Evolutionary conservation across 129 eudicot species (phyloP), one percentile per base, ranked within the genome.

Genomic region (Flaveria ramosissima): DNA sequence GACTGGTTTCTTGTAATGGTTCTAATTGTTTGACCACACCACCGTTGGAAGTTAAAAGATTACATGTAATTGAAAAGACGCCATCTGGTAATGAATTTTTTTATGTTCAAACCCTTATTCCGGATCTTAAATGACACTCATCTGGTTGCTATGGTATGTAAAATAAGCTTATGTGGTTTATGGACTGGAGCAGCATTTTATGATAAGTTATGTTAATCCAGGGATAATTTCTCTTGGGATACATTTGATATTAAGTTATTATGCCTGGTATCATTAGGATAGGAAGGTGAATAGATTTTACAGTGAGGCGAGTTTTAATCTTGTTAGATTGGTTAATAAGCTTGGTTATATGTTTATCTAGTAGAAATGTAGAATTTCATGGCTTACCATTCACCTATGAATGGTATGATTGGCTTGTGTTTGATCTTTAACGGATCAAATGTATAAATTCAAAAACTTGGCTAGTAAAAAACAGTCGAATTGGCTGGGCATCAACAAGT

Each of bases 41-140:
- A 23, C 11, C 9, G 30, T 65, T 55, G 21, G 69, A 67, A 19
- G 50, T 36, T 67, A 60, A 55, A 68, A 59, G 66, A 68, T 66
- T 50, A 77, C 42, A 71, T 17, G 23, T 43, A 55, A 77, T 39
- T 65, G 56, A 65, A 77, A 64, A 72, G 71, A 59, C 15, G 39
- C 50, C 39, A 14, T 59, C 69, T 74, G 80, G 86, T 78, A 57
- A 83, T 53, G 73, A 20, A 50, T 30, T 36, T 48, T 65, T 72
- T 75, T 68, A 56, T 30, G 80, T 21, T 75, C 9, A 59, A 70
- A 26, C 55, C 10, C 63, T 36, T 60, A 47, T 45, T 45, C 9
- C 7, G 19, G 77, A 51, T 17, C 45, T 45, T 64, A 36, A 36
- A 71, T 32, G 17, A 46, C 63, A 53, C 68, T 52, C 47, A n/a